Base-by-base conservation (phyloP, 2,329 filamentous ascomycete genomes). In the Hymenoscyphus salicellus region DNA sequence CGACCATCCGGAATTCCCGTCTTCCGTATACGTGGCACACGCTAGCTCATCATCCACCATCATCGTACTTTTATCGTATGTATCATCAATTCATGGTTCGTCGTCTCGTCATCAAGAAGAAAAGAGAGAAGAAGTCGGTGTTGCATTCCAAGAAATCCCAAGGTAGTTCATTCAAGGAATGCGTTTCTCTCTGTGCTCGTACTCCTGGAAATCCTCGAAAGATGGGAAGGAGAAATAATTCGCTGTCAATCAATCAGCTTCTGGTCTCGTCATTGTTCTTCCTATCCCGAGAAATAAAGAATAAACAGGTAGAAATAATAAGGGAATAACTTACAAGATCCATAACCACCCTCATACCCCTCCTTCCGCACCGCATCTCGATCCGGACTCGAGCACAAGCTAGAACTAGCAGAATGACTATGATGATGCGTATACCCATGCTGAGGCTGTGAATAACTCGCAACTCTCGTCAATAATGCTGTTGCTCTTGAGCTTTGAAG, bases 191-290 rank as follows among this genome's bases (percentile, higher is more conserved):
- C 28, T 30, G 3, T 79, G 80, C 23, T 38, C 11, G 14, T 79
- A 79, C 52, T 84, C 83, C 80, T 87, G 78, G 69, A 82, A 90
- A 66, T 86, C 83, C 72, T 91, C 89, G 75, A 90, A 91, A 75
- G 84, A 89, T 17, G 89, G 89, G 74, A 91, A 91, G 79, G 88
- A 90, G 73, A 89, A 87, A 77, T 91, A 91, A 67, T 85, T 84
- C 63, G 80, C 83, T 72, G 78, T 69, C 72, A 63, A 23, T 28
- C 16, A 41, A 52, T 73, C 56, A 67, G 62, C 55, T 11, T 20
- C 17, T 36, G 3, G 1, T 14, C 11, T 10, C 1, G 4, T 8
- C 5, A 20, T n/a, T n/a, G n/a, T n/a, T n/a, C n/a, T n/a, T n/a
- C n/a, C n/a, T n/a, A n/a, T n/a, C n/a, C n/a, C n/a, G n/a, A n/a